phyloP scores from a whole-genome alignment of 331 rosid species.

The Acacia pycnantha region DNA sequence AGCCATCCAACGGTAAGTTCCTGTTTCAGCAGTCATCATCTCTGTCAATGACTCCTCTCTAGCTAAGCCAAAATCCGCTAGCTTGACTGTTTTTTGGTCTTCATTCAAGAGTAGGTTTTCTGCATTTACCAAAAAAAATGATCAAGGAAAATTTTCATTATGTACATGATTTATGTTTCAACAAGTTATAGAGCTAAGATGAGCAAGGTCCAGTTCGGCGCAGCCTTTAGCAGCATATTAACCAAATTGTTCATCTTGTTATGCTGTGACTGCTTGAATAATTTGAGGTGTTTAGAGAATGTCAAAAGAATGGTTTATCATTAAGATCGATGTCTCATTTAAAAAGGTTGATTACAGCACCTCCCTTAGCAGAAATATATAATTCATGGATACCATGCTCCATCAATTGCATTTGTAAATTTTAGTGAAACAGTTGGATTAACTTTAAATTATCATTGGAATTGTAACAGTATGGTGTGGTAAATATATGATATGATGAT shows the following conservation, averaged over 20 bases:
- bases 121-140: constrained; percentile 29
- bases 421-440: neutral
- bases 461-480: neutral
- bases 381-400: neutral
- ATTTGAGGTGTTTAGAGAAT: constrained; percentile 2
- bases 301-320: neutral
- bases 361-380: neutral
- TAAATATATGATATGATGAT: neutral
- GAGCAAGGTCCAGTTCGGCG: neutral
- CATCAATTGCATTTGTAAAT: neutral
- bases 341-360: neutral
- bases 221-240: neutral
- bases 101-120: constrained; percentile 84
- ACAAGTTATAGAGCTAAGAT: constrained; percentile 8
- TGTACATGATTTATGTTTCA: neutral
- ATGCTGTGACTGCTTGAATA: neutral
- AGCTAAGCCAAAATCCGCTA: constrained; percentile 95
- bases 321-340: neutral
- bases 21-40: constrained; percentile 98
- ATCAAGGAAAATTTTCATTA: constrained; percentile 9
- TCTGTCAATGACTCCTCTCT: constrained; percentile 93
- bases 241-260: constrained; percentile 8
- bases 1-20: constrained; percentile 99
- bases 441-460: neutral
- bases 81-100: constrained; percentile 75